Percentiles rank a stretch among this genome's conserved stretches.
phyloP scores from a whole-genome alignment of 2,329 filamentous ascomycete species.

The Talaromyces sp. region DNA sequence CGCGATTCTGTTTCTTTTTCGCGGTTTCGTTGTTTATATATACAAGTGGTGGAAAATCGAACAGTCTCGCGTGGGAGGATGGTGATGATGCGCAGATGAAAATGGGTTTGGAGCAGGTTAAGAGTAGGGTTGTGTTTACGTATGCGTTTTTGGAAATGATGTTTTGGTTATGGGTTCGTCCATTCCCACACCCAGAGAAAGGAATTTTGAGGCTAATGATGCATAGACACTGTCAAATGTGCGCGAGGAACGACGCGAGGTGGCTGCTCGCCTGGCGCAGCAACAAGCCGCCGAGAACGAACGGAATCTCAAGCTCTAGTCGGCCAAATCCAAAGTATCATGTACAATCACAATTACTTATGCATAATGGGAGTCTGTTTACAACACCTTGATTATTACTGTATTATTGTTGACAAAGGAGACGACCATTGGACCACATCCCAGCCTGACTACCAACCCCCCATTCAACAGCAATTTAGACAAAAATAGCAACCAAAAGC shows the following conservation, averaged over 20 bases:
- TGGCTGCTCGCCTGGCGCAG: slow-evolving; percentile 24
- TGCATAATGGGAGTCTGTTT: background rate
- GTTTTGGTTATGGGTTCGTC: slow-evolving; percentile 77
- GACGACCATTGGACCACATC: background rate
- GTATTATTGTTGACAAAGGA: background rate
- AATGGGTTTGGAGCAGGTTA: slow-evolving; percentile 61
- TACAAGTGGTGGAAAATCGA: slow-evolving; percentile 24
- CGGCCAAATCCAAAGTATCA: background rate
- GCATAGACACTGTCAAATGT: slow-evolving; percentile 34
- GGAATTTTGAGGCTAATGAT: background rate
- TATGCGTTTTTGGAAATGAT: slow-evolving; percentile 81
- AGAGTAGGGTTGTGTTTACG: slow-evolving; percentile 80
- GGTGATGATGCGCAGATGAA: slow-evolving; percentile 20
- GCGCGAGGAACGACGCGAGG: slow-evolving; percentile 37
- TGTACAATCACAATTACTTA: background rate
- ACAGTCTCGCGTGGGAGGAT: slow-evolving; percentile 11
- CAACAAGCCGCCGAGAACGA: slow-evolving; percentile 20
- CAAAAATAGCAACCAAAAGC: slow-evolving; percentile 24
- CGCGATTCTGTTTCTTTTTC: slow-evolving; percentile 37
- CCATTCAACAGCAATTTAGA: background rate
- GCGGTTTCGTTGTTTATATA: slow-evolving; percentile 39
- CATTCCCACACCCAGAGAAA: background rate
- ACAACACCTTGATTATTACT: background rate
- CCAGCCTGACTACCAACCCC: too few relatives aligned
- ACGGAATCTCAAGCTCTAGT: background rate